Conservation (phyloP, 2,329 filamentous ascomycete genomes). For the Amesomyces nigricolor region DNA sequence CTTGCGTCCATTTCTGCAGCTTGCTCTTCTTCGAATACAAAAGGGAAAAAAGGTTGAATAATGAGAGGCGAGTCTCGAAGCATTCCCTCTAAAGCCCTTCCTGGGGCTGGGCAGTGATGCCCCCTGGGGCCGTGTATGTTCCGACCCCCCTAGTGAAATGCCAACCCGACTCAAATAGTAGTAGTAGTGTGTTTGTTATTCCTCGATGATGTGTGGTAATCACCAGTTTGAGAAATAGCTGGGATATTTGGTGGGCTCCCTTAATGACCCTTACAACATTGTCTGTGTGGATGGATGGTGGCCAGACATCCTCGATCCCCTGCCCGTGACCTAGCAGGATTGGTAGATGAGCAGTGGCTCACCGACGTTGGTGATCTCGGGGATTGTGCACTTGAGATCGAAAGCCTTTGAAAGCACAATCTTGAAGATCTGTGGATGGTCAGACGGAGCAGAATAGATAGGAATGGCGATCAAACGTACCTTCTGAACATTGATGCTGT, state of each 20-base stretch:
- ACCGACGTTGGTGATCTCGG: conserved; percentile 96
- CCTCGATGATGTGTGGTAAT: conserved; percentile 4
- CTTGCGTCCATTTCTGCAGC: conserved; percentile 2
- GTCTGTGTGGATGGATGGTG: not conserved
- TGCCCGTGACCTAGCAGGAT: conserved; percentile 39
- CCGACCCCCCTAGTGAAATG: conserved; percentile 1
- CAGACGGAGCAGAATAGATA: conserved; percentile 1
- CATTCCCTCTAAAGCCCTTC: conserved; percentile 8
- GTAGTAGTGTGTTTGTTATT: not conserved
- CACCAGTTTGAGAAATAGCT: not conserved
- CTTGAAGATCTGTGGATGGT: conserved; percentile 81
- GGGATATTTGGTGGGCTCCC: not conserved
- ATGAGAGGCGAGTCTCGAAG: conserved; percentile 16
- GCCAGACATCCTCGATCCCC: not conserved
- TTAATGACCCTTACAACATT: not conserved
- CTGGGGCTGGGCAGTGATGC: conserved; percentile 6
- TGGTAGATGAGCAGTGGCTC: conserved; percentile 92
- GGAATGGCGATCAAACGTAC: conserved; percentile 40
- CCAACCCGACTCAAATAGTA: conserved; percentile 8
- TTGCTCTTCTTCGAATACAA: conserved; percentile 4
- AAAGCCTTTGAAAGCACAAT: conserved; percentile 98
- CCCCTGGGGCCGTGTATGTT: not conserved
- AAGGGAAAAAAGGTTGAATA: conserved; percentile 3
- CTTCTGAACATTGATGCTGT: conserved; percentile 99
- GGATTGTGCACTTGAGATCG: conserved; percentile 97